phyloP scores from a whole-genome alignment of 1,284 basidiomycete genomes.

The Cutaneotrichosporon cutaneum region DNA sequence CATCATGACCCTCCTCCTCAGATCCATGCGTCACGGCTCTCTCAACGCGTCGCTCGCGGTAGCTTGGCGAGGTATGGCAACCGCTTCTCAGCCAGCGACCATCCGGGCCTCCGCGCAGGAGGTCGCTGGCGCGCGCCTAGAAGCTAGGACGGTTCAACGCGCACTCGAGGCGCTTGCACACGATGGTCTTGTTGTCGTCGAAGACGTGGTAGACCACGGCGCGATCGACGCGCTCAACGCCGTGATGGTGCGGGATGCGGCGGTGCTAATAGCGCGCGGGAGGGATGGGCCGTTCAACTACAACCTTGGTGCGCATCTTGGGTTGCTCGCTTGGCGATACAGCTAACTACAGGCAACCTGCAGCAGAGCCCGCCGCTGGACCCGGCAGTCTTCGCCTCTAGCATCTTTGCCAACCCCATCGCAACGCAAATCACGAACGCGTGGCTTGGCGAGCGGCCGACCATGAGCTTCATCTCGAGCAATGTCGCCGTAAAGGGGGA shows the following conservation, averaged over 20 bases:
- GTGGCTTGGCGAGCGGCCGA: conserved; percentile 12
- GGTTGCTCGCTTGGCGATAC: no score
- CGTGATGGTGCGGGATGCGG: conserved; percentile 13
- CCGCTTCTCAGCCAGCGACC: neutral
- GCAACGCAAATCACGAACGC: conserved; percentile 18
- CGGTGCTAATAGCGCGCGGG: conserved; percentile 10
- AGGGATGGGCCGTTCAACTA: conserved; percentile 18
- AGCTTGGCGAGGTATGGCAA: no score
- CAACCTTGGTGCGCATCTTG: conserved; percentile 18
- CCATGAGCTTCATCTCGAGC: conserved; percentile 17
- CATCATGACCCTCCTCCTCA: no score
- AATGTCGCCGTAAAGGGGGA: conserved; percentile 18
- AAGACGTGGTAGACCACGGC: conserved; percentile 10
- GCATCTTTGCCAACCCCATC: conserved; percentile 15
- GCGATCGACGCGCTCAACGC: conserved; percentile 16
- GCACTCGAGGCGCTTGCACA: conserved; percentile 14
- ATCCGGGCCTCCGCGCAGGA: conserved; percentile 2
- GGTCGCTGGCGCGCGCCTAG: neutral
- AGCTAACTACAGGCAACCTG: neutral
- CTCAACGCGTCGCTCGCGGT: no score
- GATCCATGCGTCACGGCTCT: no score
- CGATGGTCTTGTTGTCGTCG: conserved; percentile 19
- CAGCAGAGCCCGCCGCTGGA: conserved; percentile 16
- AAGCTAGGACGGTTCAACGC: neutral
- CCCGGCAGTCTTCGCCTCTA: conserved; percentile 3